These are phyloP conservation scores for Dictyostelium purpureum DNA, from an alignment of 78 protist species.

Conservation along the genomic window DNA sequence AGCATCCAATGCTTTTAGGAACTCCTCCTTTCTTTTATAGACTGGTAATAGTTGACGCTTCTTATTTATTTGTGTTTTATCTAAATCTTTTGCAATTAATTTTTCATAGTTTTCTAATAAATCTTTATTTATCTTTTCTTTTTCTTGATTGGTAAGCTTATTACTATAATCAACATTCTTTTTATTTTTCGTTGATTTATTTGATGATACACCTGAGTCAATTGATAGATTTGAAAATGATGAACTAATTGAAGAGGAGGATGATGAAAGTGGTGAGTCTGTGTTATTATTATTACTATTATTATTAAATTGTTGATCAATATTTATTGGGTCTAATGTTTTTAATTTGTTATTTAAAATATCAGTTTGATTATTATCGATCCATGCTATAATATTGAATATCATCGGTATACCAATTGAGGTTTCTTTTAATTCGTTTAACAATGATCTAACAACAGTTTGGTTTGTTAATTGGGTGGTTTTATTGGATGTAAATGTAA, in stretches of 20 bases:
- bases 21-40: conserved; percentile 13
- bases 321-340: background rate
- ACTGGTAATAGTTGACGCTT: conserved; percentile 46
- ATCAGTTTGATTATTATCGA: background rate
- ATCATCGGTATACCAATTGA: conserved; percentile 30
- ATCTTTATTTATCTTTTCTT: conserved; percentile 6
- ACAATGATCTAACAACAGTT: background rate
- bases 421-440: conserved; percentile 18
- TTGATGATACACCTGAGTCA: too few species aligned
- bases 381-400: conserved; percentile 1
- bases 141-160: background rate
- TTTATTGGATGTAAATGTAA: background rate
- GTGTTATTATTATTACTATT: background rate
- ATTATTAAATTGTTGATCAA: background rate
- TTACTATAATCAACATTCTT: background rate
- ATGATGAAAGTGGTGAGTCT: too few species aligned
- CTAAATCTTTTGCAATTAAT: background rate
- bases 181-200: background rate
- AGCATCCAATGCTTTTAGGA: background rate
- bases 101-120: background rate
- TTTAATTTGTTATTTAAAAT: conserved; percentile 1
- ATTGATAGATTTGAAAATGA: too few species aligned
- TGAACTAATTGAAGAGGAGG: too few species aligned
- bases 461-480: background rate
- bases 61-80: background rate